These are phyloP conservation scores for Cytospora piceae DNA, from an alignment of 2,329 filamentous ascomycete genomes.

Conservation along the genomic window DNA sequence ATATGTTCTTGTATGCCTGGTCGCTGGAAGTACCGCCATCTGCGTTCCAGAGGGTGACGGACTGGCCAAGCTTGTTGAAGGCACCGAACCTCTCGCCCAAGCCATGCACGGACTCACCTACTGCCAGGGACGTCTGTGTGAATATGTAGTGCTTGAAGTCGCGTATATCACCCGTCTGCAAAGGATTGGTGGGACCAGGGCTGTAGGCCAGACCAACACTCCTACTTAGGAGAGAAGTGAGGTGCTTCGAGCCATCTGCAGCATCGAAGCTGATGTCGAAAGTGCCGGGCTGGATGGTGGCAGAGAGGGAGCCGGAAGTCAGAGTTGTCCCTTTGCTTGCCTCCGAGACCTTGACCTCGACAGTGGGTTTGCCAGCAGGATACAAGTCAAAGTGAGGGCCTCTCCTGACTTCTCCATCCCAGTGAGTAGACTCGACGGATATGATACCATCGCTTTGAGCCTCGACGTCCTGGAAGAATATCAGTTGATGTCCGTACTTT, in stretches of 20 bases:
- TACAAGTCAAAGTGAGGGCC: constrained; percentile 63
- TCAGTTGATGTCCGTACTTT: constrained; percentile 17
- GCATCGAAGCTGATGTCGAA: constrained; percentile 62
- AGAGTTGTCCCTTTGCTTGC: constrained; percentile 52
- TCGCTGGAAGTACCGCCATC: constrained; percentile 70
- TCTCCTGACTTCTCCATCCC: constrained; percentile 54
- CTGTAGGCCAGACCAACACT: constrained; percentile 62
- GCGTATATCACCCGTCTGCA: constrained; percentile 57
- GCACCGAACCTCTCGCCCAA: constrained; percentile 77
- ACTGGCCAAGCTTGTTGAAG: constrained; percentile 76
- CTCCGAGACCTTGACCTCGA: constrained; percentile 46
- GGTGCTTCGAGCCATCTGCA: constrained; percentile 49
- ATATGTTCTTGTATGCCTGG: constrained; percentile 73
- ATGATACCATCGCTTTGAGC: constrained; percentile 63
- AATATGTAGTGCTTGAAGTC: constrained; percentile 60
- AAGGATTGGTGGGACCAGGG: constrained; percentile 55
- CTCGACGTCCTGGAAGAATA: constrained; percentile 51
- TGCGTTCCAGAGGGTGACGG: constrained; percentile 66
- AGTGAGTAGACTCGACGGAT: constrained; percentile 62
- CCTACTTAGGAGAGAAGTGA: constrained; percentile 59
- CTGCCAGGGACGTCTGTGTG: constrained; percentile 56
- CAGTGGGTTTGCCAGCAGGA: constrained; percentile 52
- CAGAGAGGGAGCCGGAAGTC: constrained; percentile 54
- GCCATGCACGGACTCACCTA: constrained; percentile 72
- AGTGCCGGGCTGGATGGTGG: constrained; percentile 53